Base-by-base conservation (phyloP, 352 stramenopile species). In the Phytophthora sojae region DNA sequence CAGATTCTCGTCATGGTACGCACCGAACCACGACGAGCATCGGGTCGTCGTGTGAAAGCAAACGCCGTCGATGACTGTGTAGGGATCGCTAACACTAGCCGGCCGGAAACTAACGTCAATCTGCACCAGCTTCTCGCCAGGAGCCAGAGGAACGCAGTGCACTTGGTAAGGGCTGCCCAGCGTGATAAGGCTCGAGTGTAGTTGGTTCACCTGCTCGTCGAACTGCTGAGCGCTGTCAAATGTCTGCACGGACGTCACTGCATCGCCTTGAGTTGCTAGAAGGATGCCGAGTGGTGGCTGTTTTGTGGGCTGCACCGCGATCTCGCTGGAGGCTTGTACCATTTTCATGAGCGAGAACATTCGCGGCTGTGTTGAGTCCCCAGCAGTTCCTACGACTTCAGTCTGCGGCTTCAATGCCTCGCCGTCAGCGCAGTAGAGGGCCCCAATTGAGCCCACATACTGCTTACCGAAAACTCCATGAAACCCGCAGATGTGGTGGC, bases 21-120 rank as follows among this genome's bases (percentile, higher is more conserved):
- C 58, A 8, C 82, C 85, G 57, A 88, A 81, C 85, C 85, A 92
- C 9, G 78, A 79, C 53, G 81, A 90, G 64, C 85, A 89, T 0
- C 72, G 77, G 29, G 53, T 69, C 0, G 81, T 83, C 1, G 85
- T 90, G 68, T 92, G 82, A 58, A 92, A 81, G 56, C 85, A 92
- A 26, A 92, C 25, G 0, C 85, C 85, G n/a, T 85, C 71, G 35
- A 92, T 70, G 17, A 72, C 29, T 25, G 51, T 52, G 52, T 66
- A 52, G 15, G 21, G 35, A 11, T 70, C 42, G 4, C 57, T 25
- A 12, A 19, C 17, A 67, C 61, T 73, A 9, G 25, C 32, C 1
- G 39, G 26, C 17, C 62, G 67, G 21, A 82, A 65, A 44, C 75
- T 88, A 19, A 69, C 71, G 32, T 90, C 81, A 25, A 91, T 75